phyloP scores from a whole-genome alignment of 495 filamentous ascomycete genomes.

The Sabuloglossum arenarium region DNA sequence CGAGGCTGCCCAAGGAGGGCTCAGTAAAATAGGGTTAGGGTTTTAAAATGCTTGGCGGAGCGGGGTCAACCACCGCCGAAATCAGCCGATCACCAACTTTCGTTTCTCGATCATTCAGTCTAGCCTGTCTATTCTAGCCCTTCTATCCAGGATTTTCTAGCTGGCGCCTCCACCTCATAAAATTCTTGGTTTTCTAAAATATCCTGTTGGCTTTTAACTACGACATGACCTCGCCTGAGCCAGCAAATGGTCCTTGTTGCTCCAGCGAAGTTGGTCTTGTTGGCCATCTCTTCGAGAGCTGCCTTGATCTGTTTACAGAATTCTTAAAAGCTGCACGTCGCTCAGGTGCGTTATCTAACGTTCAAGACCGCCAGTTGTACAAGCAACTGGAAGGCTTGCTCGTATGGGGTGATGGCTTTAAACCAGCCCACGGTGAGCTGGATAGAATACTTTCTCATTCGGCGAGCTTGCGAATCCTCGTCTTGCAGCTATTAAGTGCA shows the following conservation, averaged over 20 bases:
- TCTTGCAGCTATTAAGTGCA: not conserved
- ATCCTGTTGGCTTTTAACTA: not conserved
- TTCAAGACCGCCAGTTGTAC: slow-evolving; percentile 3
- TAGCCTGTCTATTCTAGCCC: no score
- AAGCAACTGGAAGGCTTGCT: slow-evolving; percentile 10
- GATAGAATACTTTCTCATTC: slow-evolving; percentile 7
- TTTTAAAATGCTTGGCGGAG: no score
- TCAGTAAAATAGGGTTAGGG: no score
- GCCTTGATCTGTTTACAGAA: not conserved
- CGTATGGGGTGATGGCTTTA: slow-evolving; percentile 13
- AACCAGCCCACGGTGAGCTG: slow-evolving; percentile 4
- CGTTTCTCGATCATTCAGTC: no score
- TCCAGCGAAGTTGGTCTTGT: not conserved
- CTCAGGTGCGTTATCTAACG: not conserved
- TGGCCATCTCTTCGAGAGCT: not conserved
- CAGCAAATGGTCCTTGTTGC: not conserved
- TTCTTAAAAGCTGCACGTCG: slow-evolving; percentile 4
- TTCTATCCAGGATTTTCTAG: no score
- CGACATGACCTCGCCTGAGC: not conserved
- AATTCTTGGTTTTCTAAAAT: no score
- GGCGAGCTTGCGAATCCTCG: not conserved
- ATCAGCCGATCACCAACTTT: no score
- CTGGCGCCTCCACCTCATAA: no score
- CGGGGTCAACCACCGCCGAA: no score
- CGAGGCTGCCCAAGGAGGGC: no score